A percentile compares a stretch with the other conserved stretches of the same genome.
These are phyloP conservation scores for Ensete glaucum DNA, from an alignment of 176 grass and related monocot genomes.

Conservation along the genomic window DNA sequence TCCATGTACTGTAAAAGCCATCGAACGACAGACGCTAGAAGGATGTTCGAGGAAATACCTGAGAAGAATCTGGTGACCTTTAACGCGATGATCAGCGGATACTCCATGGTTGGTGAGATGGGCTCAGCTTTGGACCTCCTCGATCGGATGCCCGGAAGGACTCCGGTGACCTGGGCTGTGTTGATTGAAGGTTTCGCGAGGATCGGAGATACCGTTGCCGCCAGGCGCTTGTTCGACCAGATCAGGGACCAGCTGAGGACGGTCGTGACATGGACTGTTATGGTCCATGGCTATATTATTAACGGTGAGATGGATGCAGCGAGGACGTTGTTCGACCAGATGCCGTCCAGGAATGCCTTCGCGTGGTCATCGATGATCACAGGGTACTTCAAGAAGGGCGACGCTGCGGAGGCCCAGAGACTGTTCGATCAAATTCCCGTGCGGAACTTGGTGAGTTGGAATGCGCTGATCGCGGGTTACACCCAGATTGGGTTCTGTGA, in stretches of 20 bases:
- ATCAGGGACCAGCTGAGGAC: conserved; percentile 28
- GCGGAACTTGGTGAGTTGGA: conserved; percentile 58
- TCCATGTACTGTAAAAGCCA: conserved; percentile 46
- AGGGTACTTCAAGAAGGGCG: conserved; percentile 52
- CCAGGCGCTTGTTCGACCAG: conserved; percentile 28
- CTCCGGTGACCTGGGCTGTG: conserved; percentile 32
- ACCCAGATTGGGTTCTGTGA: conserved; percentile 37
- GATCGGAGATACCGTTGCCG: conserved; percentile 31
- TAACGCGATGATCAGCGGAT: conserved; percentile 43
- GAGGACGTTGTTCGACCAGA: conserved; percentile 44
- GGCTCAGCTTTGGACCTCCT: conserved; percentile 28
- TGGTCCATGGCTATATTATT: conserved; percentile 37
- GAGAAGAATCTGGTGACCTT: conserved; percentile 29
- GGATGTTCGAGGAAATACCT: conserved; percentile 43
- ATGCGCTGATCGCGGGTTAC: conserved; percentile 41
- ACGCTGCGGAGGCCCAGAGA: conserved; percentile 11
- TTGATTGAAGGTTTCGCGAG: conserved; percentile 37
- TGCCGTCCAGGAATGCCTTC: conserved; percentile 43
- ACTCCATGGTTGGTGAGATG: conserved; percentile 34
- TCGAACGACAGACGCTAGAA: conserved; percentile 13
- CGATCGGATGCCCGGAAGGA: conserved; percentile 5
- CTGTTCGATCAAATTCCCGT: conserved; percentile 39
- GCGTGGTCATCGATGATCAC: conserved; percentile 64
- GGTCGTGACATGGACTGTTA: conserved; percentile 45
- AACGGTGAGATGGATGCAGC: conserved; percentile 37